phyloP scores from a whole-genome alignment of 306 rosid genomes.

The Castanospermum australe region DNA sequence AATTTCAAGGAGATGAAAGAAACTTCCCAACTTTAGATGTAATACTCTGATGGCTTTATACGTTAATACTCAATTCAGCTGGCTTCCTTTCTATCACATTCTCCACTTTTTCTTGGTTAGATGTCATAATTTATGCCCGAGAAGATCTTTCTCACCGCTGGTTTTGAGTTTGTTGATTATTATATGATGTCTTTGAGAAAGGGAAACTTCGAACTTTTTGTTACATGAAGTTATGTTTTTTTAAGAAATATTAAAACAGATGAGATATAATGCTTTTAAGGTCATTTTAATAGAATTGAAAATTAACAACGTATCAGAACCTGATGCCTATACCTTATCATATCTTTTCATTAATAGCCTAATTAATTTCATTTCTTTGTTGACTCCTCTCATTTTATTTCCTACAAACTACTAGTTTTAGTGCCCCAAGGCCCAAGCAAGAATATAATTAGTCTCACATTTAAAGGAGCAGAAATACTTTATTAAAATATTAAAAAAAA shows the following conservation, averaged over 20 bases:
- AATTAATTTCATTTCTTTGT: neutral
- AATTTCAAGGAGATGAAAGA: slow-evolving; percentile 21
- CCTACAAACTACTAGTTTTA: neutral
- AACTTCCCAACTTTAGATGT: slow-evolving; percentile 35
- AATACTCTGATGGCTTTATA: neutral
- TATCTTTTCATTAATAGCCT: neutral
- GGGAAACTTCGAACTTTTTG: slow-evolving; percentile 14
- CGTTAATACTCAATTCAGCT: slow-evolving; percentile 25
- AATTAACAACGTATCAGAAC: neutral
- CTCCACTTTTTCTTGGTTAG: slow-evolving; percentile 21
- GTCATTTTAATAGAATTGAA: neutral
- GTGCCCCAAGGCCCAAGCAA: no score
- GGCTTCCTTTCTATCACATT: slow-evolving; percentile 6
- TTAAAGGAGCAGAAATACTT: no score
- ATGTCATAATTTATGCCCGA: slow-evolving; percentile 22
- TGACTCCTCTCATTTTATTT: neutral
- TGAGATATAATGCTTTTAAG: neutral
- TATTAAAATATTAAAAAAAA: no score
- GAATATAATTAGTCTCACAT: no score
- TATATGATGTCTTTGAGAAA: slow-evolving; percentile 25
- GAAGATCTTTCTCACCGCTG: slow-evolving; percentile 20
- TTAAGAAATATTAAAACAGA: neutral
- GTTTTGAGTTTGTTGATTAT: slow-evolving; percentile 21
- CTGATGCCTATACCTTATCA: neutral
- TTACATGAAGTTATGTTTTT: neutral